Evolutionary conservation across 2,329 filamentous ascomycete genomes (phyloP), one percentile per base, ranked within the genome.

Genomic region (Truncatella angustata): DNA sequence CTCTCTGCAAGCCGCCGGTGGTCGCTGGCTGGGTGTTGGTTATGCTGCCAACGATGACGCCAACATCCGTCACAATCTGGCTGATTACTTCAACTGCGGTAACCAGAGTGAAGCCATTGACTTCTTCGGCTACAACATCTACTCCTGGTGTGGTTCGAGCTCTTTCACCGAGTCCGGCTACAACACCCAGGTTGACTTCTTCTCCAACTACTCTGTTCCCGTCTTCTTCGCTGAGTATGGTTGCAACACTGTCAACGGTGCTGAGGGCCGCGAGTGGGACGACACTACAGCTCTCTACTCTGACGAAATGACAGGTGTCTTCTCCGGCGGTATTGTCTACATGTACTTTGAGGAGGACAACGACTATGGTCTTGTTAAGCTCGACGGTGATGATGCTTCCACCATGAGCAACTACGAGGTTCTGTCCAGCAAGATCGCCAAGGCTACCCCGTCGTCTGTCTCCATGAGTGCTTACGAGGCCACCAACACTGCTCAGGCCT

Each of bases 81-180:
- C 85, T 56, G 73, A 86, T 64, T 92, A 88, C 76, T 90, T 92
- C 73, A 86, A 90, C 76, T 92, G 88, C 64, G 87, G 87, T 48
- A 65, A 77, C 51, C 60, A 73, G 10, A 72, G 73, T 0, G 74
- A 57, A 76, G 72, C 83, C 44, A 90, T 91, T 59, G 88, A 92
- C 69, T 91, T 91, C 75, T 92, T 87, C 84, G 88, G 88, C 47
- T 91, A 91, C 82, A 92, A 92, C 77, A 90, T 91, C 73, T 92
- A 92, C 76, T 91, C 88, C 37, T 92, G 88, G 88, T 92, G 88
- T 65, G 88, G 88, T 63, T 60, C 65, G 57, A 90, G 87, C 57
- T 82, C 78, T 57, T 91, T 80, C 74, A 71, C 73, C 14, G 60
- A 78, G 56, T 91, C 88, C 18, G 86, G 87, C 50, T 92, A 85